Percentiles rank a stretch among this genome's conserved stretches.
Evolutionary conservation across 805 yeast genomes (phyloP).

Genomic region (Yueomyces sinensis): DNA sequence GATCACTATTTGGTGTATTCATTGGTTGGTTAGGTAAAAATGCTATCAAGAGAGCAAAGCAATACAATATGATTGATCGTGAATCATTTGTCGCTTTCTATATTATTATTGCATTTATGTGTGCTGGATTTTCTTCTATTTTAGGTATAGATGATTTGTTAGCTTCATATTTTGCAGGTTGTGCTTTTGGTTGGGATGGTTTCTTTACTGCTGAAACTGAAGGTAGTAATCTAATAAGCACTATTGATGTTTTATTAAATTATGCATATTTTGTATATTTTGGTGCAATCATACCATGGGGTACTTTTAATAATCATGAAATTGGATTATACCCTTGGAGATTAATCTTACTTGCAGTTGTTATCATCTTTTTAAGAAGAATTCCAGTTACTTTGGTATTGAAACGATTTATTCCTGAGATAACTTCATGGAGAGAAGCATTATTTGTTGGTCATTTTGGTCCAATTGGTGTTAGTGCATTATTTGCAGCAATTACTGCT

Average conservation of each 20-base stretch:
- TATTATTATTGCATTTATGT: slow-evolving; percentile 64
- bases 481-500: slow-evolving; percentile 72
- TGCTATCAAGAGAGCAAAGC: slow-evolving; percentile 62
- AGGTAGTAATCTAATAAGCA: slow-evolving; percentile 77
- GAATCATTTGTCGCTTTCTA: slow-evolving; percentile 81
- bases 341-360: slow-evolving; percentile 57
- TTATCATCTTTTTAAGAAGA: slow-evolving; percentile 63
- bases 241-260: slow-evolving; percentile 73
- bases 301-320: slow-evolving; percentile 45
- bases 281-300: slow-evolving; percentile 89
- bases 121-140: slow-evolving; percentile 81
- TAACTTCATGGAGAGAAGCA: slow-evolving; percentile 88
- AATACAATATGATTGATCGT: slow-evolving; percentile 57
- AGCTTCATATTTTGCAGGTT: slow-evolving; percentile 84
- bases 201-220: slow-evolving; percentile 73
- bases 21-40: slow-evolving; percentile 63
- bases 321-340: slow-evolving; percentile 71
- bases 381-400: slow-evolving; percentile 68
- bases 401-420: slow-evolving; percentile 74
- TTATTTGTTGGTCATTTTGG: slow-evolving; percentile 92
- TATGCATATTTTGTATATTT: slow-evolving; percentile 80
- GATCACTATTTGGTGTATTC: slow-evolving; percentile 55
- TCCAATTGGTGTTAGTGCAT: slow-evolving; percentile 91
- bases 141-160: slow-evolving; percentile 80
- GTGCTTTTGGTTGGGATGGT: slow-evolving; percentile 90